Conservation (phyloP, 2,329 filamentous ascomycete genomes). For the Colletotrichum agaves region DNA sequence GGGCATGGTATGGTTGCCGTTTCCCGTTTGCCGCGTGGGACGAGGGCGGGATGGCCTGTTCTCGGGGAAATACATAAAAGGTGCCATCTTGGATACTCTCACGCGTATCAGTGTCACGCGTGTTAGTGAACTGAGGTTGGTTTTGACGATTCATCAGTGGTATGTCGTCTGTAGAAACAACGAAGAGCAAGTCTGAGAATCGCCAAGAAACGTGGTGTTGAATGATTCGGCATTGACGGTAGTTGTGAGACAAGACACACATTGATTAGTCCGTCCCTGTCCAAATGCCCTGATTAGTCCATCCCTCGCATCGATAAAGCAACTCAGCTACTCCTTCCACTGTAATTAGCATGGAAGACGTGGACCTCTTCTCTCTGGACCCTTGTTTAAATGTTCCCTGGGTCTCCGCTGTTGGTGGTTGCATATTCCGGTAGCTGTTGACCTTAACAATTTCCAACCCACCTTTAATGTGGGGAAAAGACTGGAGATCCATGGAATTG, state of each 20-base stretch:
- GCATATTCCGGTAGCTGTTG: conserved; percentile 25
- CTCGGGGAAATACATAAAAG: conserved; percentile 10
- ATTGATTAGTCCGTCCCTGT: background rate
- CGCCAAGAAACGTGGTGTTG: conserved; percentile 3
- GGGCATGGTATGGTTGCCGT: conserved; percentile 19
- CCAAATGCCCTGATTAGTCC: background rate
- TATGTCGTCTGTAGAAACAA: too few relatives aligned
- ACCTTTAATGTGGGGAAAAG: too few relatives aligned
- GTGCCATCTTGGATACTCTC: background rate
- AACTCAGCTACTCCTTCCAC: background rate
- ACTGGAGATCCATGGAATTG: too few relatives aligned
- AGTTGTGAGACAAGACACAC: background rate
- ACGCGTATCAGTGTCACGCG: background rate
- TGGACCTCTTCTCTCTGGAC: background rate
- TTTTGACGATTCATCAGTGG: background rate
- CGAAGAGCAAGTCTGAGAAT: background rate
- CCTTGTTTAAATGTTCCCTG: background rate
- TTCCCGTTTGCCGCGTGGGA: conserved; percentile 16
- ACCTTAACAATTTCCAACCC: conserved; percentile 14
- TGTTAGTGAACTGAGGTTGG: background rate
- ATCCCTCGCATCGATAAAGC: background rate
- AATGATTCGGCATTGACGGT: conserved; percentile 13
- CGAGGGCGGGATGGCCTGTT: background rate
- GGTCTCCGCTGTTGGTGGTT: conserved; percentile 28
- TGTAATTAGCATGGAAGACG: conserved; percentile 8